Conservation (phyloP, 2,329 filamentous ascomycete species). For the Epichloe elymi region DNA sequence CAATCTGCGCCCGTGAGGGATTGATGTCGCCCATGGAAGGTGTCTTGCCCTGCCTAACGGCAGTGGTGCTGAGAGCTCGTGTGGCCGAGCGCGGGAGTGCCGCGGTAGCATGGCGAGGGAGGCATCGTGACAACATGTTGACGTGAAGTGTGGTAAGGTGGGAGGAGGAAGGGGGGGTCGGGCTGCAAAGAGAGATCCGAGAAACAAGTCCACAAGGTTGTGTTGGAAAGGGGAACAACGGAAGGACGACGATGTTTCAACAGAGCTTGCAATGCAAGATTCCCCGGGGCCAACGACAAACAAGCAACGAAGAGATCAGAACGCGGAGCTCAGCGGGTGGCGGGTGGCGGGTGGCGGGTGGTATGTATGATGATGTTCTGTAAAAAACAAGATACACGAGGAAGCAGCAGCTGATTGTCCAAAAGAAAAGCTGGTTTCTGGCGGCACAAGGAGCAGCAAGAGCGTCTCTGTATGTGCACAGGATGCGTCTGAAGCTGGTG, state of each 20-base stretch:
- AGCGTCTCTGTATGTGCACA: not conserved
- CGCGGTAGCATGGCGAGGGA: slow-evolving; percentile 29
- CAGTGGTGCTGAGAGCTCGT: slow-evolving; percentile 46
- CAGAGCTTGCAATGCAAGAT: not conserved
- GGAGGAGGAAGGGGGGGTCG: slow-evolving; percentile 4
- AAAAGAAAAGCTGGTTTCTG: not conserved
- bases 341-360: not conserved
- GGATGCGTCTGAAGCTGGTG: slow-evolving; percentile 3
- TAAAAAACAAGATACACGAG: not conserved
- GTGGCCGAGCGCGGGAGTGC: slow-evolving; percentile 32
- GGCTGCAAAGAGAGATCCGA: slow-evolving; percentile 2
- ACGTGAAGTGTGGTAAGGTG: slow-evolving; percentile 4
- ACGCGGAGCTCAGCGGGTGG: not conserved
- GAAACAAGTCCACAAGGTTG: not conserved
- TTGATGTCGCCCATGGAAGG: slow-evolving; percentile 82
- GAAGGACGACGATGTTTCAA: not conserved
- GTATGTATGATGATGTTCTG: not conserved
- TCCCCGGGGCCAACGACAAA: not conserved
- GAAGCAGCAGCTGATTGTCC: not conserved
- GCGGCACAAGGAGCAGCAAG: slow-evolving; percentile 1
- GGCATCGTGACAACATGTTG: slow-evolving; percentile 3
- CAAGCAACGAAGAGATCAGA: not conserved
- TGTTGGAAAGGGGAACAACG: not conserved
- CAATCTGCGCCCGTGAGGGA: slow-evolving; percentile 48
- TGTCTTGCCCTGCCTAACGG: slow-evolving; percentile 30